phyloP scores from a whole-genome alignment of 495 filamentous ascomycete species.

The Aspergillus taichungensis region DNA sequence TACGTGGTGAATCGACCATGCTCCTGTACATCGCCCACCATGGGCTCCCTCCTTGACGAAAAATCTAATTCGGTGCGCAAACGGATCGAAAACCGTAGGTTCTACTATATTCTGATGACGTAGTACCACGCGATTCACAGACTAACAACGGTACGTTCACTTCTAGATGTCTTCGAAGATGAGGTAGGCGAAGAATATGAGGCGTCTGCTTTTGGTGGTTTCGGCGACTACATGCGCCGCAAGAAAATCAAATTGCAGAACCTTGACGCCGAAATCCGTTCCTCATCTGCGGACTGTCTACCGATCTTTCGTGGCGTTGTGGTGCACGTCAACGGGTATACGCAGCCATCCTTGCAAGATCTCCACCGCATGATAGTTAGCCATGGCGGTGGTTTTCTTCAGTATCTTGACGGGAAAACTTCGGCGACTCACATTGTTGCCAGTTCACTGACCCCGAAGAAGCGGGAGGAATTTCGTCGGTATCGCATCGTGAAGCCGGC shows the following conservation, averaged over 20 bases:
- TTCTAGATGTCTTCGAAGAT: constrained; percentile 47
- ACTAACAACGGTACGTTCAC: not conserved
- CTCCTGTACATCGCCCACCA: constrained; percentile 32
- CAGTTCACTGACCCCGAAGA: constrained; percentile 82
- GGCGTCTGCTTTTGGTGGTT: constrained; percentile 76
- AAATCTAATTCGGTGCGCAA: constrained; percentile 74
- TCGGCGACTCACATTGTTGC: constrained; percentile 92
- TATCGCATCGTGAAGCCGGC: constrained; percentile 95
- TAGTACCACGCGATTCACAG: no score
- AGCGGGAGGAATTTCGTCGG: constrained; percentile 70
- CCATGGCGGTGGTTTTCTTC: constrained; percentile 86
- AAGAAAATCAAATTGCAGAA: constrained; percentile 97
- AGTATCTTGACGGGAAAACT: constrained; percentile 93
- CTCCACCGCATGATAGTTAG: constrained; percentile 77
- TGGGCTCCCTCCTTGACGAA: constrained; percentile 72
- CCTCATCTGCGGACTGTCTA: constrained; percentile 56
- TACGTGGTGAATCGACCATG: constrained; percentile 15
- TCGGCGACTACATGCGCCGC: constrained; percentile 80
- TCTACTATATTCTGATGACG: not conserved
- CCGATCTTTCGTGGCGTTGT: constrained; percentile 84
- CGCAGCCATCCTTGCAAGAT: constrained; percentile 80
- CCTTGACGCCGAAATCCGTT: constrained; percentile 71
- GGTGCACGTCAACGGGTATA: constrained; percentile 88
- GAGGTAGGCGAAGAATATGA: constrained; percentile 91
- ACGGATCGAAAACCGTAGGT: constrained; percentile 62